These are phyloP conservation scores for Amphirosellinia nigrospora DNA, from an alignment of 495 filamentous ascomycete genomes.

Conservation along the genomic window DNA sequence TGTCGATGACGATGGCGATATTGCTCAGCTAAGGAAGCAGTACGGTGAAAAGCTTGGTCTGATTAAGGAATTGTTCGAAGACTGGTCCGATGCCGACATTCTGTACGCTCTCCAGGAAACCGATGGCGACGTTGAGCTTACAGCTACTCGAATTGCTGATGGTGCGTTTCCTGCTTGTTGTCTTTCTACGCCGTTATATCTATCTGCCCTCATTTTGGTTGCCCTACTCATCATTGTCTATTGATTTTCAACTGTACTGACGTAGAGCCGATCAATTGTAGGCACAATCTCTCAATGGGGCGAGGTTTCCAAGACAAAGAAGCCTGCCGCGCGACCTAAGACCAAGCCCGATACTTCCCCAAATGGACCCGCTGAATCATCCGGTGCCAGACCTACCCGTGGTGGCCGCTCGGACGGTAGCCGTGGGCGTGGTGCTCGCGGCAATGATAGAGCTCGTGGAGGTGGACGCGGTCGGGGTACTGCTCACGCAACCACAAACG, in stretches of 20 bases:
- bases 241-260: conserved; percentile 35
- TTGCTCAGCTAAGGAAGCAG: conserved; percentile 88
- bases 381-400: conserved; percentile 54
- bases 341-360: conserved; percentile 69
- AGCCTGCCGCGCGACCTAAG: conserved; percentile 83
- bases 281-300: conserved; percentile 92
- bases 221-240: neutral
- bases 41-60: conserved; percentile 74
- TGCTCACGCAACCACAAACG: conserved; percentile 58
- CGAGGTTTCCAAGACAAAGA: conserved; percentile 91
- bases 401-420: conserved; percentile 71
- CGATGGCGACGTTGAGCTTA: conserved; percentile 80
- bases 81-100: conserved; percentile 91
- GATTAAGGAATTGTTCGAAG: conserved; percentile 89
- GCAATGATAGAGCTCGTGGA: conserved; percentile 43
- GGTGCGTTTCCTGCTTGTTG: conserved; percentile 60
- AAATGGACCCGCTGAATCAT: conserved; percentile 58
- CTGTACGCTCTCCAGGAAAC: conserved; percentile 91
- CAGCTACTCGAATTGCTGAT: conserved; percentile 89
- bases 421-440: conserved; percentile 66
- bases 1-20: conserved; percentile 85
- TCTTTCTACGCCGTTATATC: conserved; percentile 9
- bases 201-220: neutral
- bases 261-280: conserved; percentile 43
- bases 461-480: conserved; percentile 65